Percentiles rank a stretch among this genome's conserved stretches.
Conservation (phyloP, 1,284 basidiomycete genomes). For the Fistulinella staudtii region DNA sequence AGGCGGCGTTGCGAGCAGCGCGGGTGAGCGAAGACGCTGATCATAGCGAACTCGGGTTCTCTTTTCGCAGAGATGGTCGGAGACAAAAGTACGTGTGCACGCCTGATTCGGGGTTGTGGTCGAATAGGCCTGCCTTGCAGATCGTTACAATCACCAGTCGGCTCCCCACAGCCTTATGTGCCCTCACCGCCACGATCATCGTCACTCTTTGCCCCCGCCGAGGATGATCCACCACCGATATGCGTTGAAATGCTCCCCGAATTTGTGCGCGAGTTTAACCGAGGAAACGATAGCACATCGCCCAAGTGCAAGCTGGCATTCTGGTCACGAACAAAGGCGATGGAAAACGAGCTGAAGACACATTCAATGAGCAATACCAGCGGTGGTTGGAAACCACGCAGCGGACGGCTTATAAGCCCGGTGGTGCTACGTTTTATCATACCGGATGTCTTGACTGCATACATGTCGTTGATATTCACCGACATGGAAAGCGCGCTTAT, state of each 20-base stretch:
- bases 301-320: conserved; percentile 43
- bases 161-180: conserved; percentile 56
- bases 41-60: conserved; percentile 41
- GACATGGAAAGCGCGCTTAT: conserved; percentile 36
- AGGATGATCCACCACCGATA: conserved; percentile 36
- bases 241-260: conserved; percentile 41
- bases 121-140: conserved; percentile 30
- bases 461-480: conserved; percentile 45
- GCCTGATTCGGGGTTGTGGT: neutral
- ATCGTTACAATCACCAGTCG: conserved; percentile 49
- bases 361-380: neutral
- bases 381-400: conserved; percentile 6
- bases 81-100: conserved; percentile 47
- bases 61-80: conserved; percentile 43
- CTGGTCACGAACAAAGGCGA: conserved; percentile 40
- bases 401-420: conserved; percentile 29
- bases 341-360: conserved; percentile 13
- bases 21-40: conserved; percentile 49
- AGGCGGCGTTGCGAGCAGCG: conserved; percentile 51
- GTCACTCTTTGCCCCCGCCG: conserved; percentile 41
- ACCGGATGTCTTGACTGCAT: conserved; percentile 56
- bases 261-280: conserved; percentile 55
- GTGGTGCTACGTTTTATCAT: conserved; percentile 53
- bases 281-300: neutral
- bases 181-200: conserved; percentile 37